Percentiles rank a stretch among this genome's conserved stretches.
Evolutionary conservation across 2,329 filamentous ascomycete species (phyloP).

Genomic region (Thielaviopsis musarum): DNA sequence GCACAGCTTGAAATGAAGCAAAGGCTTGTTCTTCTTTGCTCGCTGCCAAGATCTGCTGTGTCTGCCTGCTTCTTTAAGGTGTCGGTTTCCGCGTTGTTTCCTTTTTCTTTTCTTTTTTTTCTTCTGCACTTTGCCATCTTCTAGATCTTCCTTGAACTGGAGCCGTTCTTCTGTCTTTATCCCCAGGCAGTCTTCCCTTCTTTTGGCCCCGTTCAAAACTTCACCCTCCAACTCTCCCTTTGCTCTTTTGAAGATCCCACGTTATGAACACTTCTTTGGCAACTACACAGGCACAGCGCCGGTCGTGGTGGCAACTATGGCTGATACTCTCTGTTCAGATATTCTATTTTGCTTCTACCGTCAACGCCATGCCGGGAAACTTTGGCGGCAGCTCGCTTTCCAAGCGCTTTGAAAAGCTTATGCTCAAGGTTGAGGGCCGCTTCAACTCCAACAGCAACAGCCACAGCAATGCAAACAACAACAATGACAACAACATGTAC

Average conservation of each 20-base stretch:
- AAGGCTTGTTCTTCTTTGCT: too few species aligned
- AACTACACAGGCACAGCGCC: background rate
- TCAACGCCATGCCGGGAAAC: slow-evolving; percentile 4
- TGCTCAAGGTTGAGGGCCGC: slow-evolving; percentile 9
- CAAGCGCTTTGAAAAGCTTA: slow-evolving; percentile 11
- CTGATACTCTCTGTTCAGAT: slow-evolving; percentile 7
- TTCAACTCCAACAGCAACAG: slow-evolving; percentile 1
- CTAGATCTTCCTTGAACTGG: too few species aligned
- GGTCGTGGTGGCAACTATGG: slow-evolving; percentile 3
- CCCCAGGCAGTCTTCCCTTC: too few species aligned
- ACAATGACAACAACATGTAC: background rate
- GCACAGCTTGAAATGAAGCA: too few species aligned
- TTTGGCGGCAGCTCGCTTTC: slow-evolving; percentile 3
- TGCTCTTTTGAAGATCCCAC: background rate
- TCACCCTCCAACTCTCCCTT: too few species aligned
- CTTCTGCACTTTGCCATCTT: background rate
- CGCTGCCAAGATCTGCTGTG: background rate
- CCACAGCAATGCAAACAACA: too few species aligned
- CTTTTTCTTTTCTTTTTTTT: background rate
- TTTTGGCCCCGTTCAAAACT: too few species aligned
- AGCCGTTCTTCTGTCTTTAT: too few species aligned
- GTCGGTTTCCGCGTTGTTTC: background rate
- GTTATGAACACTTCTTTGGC: background rate
- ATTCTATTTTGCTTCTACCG: background rate
- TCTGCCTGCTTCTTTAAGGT: background rate